Evolutionary conservation across 345 rosid genomes (phyloP).

Genomic region (Anastatica hierochuntica): DNA sequence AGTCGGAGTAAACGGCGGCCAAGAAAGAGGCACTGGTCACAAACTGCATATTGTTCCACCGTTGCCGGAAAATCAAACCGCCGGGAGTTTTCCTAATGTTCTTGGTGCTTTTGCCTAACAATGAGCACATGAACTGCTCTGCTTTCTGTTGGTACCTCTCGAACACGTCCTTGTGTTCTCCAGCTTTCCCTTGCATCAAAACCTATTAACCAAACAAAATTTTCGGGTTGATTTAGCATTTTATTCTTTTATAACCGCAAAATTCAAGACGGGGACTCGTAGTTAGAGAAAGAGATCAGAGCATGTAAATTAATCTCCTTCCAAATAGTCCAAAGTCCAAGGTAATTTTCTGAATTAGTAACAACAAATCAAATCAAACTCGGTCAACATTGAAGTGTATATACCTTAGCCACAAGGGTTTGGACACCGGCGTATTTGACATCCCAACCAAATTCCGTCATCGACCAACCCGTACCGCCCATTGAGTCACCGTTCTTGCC

Average conservation of each 20-base stretch:
- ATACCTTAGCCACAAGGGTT: conserved; percentile 84
- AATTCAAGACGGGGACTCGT: no score
- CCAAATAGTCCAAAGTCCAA: no score
- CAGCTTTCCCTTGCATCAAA: conserved; percentile 77
- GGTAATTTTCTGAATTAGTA: no score
- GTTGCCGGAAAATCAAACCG: conserved; percentile 78
- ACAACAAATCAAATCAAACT: not conserved
- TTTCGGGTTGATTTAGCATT: not conserved
- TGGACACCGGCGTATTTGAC: conserved; percentile 88
- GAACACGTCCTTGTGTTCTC: conserved; percentile 44
- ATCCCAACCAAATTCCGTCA: conserved; percentile 89
- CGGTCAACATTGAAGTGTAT: not conserved
- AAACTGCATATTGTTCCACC: conserved; percentile 94
- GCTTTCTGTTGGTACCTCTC: conserved; percentile 72
- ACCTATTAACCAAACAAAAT: conserved; percentile 30
- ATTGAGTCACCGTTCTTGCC: conserved; percentile 65
- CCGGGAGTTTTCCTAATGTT: conserved; percentile 72
- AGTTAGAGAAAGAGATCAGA: no score
- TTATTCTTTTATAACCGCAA: no score
- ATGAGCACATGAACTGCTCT: conserved; percentile 73
- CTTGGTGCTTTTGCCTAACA: conserved; percentile 58
- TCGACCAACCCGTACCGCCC: conserved; percentile 88
- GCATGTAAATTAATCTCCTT: no score
- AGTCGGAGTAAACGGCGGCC: conserved; percentile 60
- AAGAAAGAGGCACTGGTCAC: conserved; percentile 77